phyloP scores from a whole-genome alignment of 495 filamentous ascomycete genomes.

The Aspergillus bridgeri region DNA sequence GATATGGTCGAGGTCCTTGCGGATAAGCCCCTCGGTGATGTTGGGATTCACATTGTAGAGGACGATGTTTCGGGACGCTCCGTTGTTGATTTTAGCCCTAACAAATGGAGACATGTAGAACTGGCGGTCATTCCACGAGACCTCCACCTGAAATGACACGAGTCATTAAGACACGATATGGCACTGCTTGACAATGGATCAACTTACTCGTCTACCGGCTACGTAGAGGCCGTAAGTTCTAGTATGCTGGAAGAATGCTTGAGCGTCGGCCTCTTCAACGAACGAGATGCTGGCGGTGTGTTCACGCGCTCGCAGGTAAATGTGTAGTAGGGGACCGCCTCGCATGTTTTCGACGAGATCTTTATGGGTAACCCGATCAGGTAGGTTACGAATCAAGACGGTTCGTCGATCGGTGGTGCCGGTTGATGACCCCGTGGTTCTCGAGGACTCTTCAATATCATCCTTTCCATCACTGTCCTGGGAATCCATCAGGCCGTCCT shows the following conservation, averaged over 20 bases:
- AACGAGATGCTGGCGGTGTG: constrained; percentile 68
- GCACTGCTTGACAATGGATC: not conserved
- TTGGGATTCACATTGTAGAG: constrained; percentile 54
- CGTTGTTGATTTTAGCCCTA: constrained; percentile 60
- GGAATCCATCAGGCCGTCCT: constrained; percentile 29
- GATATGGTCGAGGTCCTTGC: constrained; percentile 78
- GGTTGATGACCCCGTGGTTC: constrained; percentile 14
- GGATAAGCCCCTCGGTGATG: constrained; percentile 62
- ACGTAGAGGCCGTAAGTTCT: constrained; percentile 68
- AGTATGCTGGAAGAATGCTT: constrained; percentile 60
- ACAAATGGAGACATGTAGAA: constrained; percentile 66
- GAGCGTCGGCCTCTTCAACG: constrained; percentile 58
- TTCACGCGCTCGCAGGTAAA: constrained; percentile 62
- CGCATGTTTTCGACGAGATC: constrained; percentile 65
- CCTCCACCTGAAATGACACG: constrained; percentile 52
- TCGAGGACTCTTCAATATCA: constrained; percentile 31
- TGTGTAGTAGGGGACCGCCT: constrained; percentile 67
- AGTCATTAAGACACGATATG: not conserved
- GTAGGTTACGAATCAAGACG: constrained; percentile 58
- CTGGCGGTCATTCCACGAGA: constrained; percentile 71
- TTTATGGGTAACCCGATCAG: constrained; percentile 59
- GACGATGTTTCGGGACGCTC: constrained; percentile 77
- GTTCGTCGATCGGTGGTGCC: constrained; percentile 49
- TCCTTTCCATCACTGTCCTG: constrained; percentile 37
- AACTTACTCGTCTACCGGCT: constrained; percentile 62